Evolutionary conservation across 169 alveolate genomes (phyloP), one percentile per base, ranked within the genome.

Genomic region (Eimeria acervulina): DNA sequence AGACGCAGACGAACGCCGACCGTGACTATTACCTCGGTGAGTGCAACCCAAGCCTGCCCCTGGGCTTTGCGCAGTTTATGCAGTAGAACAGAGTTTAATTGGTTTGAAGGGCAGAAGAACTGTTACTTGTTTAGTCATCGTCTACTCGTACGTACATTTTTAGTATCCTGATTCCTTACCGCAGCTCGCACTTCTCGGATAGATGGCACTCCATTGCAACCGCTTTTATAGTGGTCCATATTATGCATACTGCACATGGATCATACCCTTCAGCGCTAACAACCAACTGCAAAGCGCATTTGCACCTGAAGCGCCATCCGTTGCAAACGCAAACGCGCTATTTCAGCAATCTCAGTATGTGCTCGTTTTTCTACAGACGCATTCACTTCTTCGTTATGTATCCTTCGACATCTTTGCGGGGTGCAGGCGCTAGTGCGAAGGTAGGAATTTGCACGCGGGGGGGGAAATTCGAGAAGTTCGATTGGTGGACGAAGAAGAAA

Each of bases 401-500:
- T 78, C 38, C 38, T 78, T 31, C 44, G 23, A 1, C 55, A 42
- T 78, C 38, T 42, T 19, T 44, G 88, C 47, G 88, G 55, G 63
- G 88, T 47, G 87, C 76, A 93, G 96, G 96, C 5, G 96, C 96
- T 76, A 93, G 96, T 78, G 88, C 78, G 31, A 93, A 93, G 88
- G 90, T 93, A 36, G 96, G 96, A 47, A 80, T 93, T 0, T 72
- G 90, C 88, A 55, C 96, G 1, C 21, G 93, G 26, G 95, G 95
- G 40, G 95, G 95, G 40, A 93, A 81, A 26, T 93, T 93, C 31
- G 96, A 74, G 44, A 93, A 93, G 93, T 51, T 38, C 66, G 96
- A 93, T 63, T 93, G 96, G 96, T 93, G 96, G 96, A 93, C 96
- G 36, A 93, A 93, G 88, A 80, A 68, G 88, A 80, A 88, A 40